These are phyloP conservation scores for Gynostemma pentaphyllum DNA, from an alignment of 306 rosid species.

Conservation along the genomic window DNA sequence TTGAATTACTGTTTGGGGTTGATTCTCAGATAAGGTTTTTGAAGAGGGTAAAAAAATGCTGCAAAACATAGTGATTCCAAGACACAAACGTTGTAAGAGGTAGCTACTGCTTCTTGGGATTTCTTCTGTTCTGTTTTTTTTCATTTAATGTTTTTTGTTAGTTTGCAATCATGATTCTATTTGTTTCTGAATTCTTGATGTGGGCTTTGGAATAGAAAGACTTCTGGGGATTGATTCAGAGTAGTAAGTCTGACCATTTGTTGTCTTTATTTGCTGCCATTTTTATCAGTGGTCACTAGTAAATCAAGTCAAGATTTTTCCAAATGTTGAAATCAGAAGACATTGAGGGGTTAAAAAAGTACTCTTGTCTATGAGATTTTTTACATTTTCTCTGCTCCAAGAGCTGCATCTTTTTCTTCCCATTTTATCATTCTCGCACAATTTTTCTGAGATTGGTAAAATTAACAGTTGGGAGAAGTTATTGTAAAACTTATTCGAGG, in stretches of 20 bases:
- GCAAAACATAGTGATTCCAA: slow-evolving; percentile 41
- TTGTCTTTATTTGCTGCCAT: neutral
- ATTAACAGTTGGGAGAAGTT: neutral
- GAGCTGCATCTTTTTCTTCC: neutral
- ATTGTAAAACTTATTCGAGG: neutral
- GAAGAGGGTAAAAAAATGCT: slow-evolving; percentile 40
- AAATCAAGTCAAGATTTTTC: neutral
- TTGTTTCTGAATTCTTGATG: neutral
- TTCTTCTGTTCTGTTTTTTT: slow-evolving; percentile 18
- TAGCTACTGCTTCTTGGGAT: slow-evolving; percentile 7
- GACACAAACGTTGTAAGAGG: slow-evolving; percentile 81
- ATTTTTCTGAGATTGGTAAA: neutral
- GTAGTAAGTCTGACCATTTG: neutral
- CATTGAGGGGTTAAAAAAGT: neutral
- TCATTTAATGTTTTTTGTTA: slow-evolving; percentile 18
- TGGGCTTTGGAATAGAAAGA: slow-evolving; percentile 14
- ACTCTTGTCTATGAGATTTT: neutral
- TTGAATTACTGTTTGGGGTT: slow-evolving; percentile 17
- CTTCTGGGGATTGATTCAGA: slow-evolving; percentile 10
- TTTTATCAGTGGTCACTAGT: neutral
- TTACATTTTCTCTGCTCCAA: neutral
- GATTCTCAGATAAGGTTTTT: slow-evolving; percentile 49
- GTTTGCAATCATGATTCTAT: slow-evolving; percentile 13
- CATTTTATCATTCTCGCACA: neutral
- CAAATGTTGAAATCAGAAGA: slow-evolving; percentile 13